A percentile compares a stretch with the other conserved stretches of the same genome.
phyloP scores from a whole-genome alignment of 805 yeast genomes.

The Candida awuae region DNA sequence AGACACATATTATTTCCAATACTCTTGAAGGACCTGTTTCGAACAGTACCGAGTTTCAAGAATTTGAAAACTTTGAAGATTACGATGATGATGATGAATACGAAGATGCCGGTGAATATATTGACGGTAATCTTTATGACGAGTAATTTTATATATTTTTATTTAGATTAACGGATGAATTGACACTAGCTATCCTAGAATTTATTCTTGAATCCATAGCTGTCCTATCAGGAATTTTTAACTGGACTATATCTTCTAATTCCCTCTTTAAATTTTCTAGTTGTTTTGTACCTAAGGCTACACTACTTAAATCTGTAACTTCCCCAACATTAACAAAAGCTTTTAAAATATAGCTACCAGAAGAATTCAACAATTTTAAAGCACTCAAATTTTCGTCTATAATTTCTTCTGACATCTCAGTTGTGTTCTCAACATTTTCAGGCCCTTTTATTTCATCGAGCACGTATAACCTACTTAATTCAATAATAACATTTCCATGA shows the following conservation, averaged over 20 bases:
- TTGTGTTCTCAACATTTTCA: conserved; percentile 7
- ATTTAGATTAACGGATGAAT: conserved; percentile 6
- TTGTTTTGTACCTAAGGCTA: conserved; percentile 56
- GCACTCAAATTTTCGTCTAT: neutral
- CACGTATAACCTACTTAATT: conserved; percentile 41
- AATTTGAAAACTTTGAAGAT: conserved; percentile 16
- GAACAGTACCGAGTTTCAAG: no score
- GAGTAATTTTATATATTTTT: conserved; percentile 13
- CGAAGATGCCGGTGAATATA: conserved; percentile 12
- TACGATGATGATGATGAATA: conserved; percentile 13
- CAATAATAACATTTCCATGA: conserved; percentile 53
- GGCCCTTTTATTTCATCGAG: conserved; percentile 19
- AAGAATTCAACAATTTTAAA: conserved; percentile 35
- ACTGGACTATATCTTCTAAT: conserved; percentile 56
- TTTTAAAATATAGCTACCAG: conserved; percentile 53
- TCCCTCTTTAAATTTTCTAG: conserved; percentile 56
- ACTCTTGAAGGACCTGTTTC: neutral
- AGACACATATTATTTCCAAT: no score
- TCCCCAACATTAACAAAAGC: conserved; percentile 64
- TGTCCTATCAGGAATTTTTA: conserved; percentile 70
- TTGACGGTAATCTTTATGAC: conserved; percentile 13
- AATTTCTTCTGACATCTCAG: conserved; percentile 1
- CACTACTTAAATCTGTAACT: conserved; percentile 66
- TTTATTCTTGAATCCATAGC: conserved; percentile 70
- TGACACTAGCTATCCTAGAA: conserved; percentile 21